These are phyloP conservation scores for Cladosporium sp. DNA, from an alignment of 2,329 filamentous ascomycete species.

Conservation along the genomic window DNA sequence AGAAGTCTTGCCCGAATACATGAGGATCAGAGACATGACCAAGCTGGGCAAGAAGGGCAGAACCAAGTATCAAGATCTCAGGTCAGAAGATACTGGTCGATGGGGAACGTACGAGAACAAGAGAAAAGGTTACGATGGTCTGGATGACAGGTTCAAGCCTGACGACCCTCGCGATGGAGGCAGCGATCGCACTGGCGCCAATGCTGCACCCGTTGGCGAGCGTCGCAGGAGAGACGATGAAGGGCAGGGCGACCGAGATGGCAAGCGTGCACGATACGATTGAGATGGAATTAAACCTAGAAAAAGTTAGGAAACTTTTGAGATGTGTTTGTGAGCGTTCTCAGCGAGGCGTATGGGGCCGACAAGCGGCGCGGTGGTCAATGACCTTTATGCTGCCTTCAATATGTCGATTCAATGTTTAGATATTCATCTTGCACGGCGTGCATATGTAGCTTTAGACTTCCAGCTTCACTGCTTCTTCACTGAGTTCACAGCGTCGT, in stretches of 20 bases:
- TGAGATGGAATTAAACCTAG: slow-evolving; percentile 15
- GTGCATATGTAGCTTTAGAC: background rate
- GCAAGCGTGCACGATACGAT: slow-evolving; percentile 42
- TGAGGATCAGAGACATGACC: slow-evolving; percentile 91
- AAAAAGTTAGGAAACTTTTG: background rate
- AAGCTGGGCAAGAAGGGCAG: slow-evolving; percentile 89
- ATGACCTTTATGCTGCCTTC: too few relatives aligned
- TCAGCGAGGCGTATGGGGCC: slow-evolving; percentile 18
- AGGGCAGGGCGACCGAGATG: slow-evolving; percentile 33
- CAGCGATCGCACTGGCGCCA: slow-evolving; percentile 59
- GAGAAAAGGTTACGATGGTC: slow-evolving; percentile 44
- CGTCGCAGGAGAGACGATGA: slow-evolving; percentile 46
- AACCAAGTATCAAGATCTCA: slow-evolving; percentile 84
- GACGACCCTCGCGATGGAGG: slow-evolving; percentile 46
- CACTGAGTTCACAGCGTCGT: too few relatives aligned
- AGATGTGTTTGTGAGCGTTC: background rate
- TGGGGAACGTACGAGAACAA: slow-evolving; percentile 65
- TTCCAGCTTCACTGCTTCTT: background rate
- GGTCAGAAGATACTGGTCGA: slow-evolving; percentile 81
- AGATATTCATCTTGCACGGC: background rate
- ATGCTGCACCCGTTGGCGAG: slow-evolving; percentile 66
- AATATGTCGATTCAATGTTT: background rate
- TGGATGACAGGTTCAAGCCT: slow-evolving; percentile 65
- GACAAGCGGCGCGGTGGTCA: background rate
- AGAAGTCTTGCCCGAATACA: slow-evolving; percentile 79